phyloP scores from a whole-genome alignment of 768 basidiomycete species.

The Lactarius sanguifluus region DNA sequence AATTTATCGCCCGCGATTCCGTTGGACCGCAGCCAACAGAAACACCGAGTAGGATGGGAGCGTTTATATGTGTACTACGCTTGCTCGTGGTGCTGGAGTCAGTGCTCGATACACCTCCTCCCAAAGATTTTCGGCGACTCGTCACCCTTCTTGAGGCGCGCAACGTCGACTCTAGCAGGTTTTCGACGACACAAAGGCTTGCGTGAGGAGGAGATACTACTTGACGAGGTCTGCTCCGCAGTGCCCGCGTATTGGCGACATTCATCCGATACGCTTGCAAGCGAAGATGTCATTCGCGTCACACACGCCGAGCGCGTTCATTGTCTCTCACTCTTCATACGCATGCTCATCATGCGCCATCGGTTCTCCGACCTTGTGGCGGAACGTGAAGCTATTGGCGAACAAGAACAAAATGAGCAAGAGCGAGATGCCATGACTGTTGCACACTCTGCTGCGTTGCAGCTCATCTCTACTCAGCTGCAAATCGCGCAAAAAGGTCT shows the following conservation, averaged over 20 bases:
- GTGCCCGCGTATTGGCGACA: slow-evolving; percentile 81
- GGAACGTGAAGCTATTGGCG: slow-evolving; percentile 53
- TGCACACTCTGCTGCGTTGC: slow-evolving; percentile 74
- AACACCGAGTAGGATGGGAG: slow-evolving; percentile 72
- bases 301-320: slow-evolving; percentile 87
- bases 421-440: slow-evolving; percentile 78
- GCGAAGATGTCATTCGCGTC: slow-evolving; percentile 83
- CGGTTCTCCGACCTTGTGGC: slow-evolving; percentile 77
- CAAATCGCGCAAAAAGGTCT: slow-evolving; percentile 83
- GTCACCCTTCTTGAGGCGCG: slow-evolving; percentile 76
- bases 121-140: slow-evolving; percentile 58
- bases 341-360: slow-evolving; percentile 87
- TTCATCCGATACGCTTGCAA: slow-evolving; percentile 73
- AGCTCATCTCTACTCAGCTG: slow-evolving; percentile 79
- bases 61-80: slow-evolving; percentile 74
- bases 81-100: slow-evolving; percentile 88
- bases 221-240: slow-evolving; percentile 75
- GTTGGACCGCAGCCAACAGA: slow-evolving; percentile 65
- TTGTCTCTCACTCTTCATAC: slow-evolving; percentile 83
- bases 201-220: slow-evolving; percentile 73
- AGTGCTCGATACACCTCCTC: slow-evolving; percentile 79
- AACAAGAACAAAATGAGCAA: slow-evolving; percentile 59
- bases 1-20: slow-evolving; percentile 77
- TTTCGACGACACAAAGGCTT: slow-evolving; percentile 61
- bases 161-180: slow-evolving; percentile 65